A percentile compares a stretch with the other conserved stretches of the same genome.
Evolutionary conservation across 176 grass and related monocot genomes (phyloP).

Genomic region (Echinochloa phyllopogon): DNA sequence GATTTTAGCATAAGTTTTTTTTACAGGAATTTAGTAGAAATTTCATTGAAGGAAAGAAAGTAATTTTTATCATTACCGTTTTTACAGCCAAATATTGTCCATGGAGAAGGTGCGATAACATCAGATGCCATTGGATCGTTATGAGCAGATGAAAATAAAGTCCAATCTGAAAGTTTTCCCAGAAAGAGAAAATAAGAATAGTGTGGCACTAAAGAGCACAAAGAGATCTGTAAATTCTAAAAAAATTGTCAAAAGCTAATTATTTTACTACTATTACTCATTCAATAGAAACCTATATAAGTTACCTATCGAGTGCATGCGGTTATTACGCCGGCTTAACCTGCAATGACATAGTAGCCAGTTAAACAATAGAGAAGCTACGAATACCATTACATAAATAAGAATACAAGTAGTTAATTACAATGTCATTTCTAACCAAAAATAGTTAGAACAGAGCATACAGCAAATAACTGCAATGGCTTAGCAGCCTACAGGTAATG

Average conservation of each 20-base stretch:
- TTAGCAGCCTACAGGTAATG: neutral
- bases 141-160: slow-evolving; percentile 78
- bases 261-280: slow-evolving; percentile 10
- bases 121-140: slow-evolving; percentile 88
- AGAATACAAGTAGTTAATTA: neutral
- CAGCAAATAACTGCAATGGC: slow-evolving; percentile 20
- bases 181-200: slow-evolving; percentile 26
- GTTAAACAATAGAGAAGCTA: slow-evolving; percentile 40
- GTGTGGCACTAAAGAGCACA: neutral
- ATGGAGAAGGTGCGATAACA: slow-evolving; percentile 91
- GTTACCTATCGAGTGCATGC: slow-evolving; percentile 83
- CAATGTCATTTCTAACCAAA: slow-evolving; percentile 21
- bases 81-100: slow-evolving; percentile 93
- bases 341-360: slow-evolving; percentile 47
- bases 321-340: slow-evolving; percentile 56
- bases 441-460: slow-evolving; percentile 19
- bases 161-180: slow-evolving; percentile 77
- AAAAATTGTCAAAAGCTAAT: neutral
- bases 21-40: slow-evolving; percentile 17
- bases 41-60: slow-evolving; percentile 32
- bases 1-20: slow-evolving; percentile 7
- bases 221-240: slow-evolving; percentile 12
- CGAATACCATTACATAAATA: slow-evolving; percentile 18
- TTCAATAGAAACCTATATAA: slow-evolving; percentile 32
- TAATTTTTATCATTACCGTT: slow-evolving; percentile 62